A percentile compares a stretch with the other conserved stretches of the same genome.
phyloP scores from a whole-genome alignment of 225 moss, liverwort and hornwort species.

The Sphagnum tenellum region DNA sequence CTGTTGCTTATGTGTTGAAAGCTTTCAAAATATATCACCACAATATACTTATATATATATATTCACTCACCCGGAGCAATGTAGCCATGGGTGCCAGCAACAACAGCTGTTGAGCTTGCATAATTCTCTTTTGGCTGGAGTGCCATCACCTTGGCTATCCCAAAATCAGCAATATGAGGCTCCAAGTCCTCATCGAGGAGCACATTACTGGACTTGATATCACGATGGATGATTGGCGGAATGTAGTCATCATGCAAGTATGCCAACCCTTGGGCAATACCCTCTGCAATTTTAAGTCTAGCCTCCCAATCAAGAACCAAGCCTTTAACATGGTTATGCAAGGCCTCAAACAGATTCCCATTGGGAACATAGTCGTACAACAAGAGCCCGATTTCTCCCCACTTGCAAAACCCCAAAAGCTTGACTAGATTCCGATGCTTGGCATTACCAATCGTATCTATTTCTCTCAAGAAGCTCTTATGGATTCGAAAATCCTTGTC shows the following conservation, averaged over 20 bases:
- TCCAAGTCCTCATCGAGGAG: slow-evolving; percentile 16
- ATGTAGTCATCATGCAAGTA: slow-evolving; percentile 23
- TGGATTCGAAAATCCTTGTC: not conserved
- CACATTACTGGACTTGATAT: slow-evolving; percentile 28
- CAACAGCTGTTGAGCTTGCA: slow-evolving; percentile 1
- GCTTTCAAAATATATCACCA: too few species aligned
- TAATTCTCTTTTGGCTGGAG: not conserved
- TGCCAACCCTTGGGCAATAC: slow-evolving; percentile 16
- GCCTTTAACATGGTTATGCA: slow-evolving; percentile 2
- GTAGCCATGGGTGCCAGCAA: slow-evolving; percentile 9
- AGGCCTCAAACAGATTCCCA: slow-evolving; percentile 7
- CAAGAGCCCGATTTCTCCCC: slow-evolving; percentile 1
- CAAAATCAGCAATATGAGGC: slow-evolving; percentile 12
- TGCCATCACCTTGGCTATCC: slow-evolving; percentile 10
- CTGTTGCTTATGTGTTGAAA: too few species aligned
- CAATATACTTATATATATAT: not conserved
- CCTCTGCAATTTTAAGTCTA: slow-evolving; percentile 3
- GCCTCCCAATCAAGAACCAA: slow-evolving; percentile 12
- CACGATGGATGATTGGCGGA: slow-evolving; percentile 19
- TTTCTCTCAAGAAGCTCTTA: slow-evolving; percentile 6
- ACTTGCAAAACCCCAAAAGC: slow-evolving; percentile 11
- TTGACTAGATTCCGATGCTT: slow-evolving; percentile 11
- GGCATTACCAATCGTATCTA: slow-evolving; percentile 9
- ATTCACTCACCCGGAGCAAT: slow-evolving; percentile 12
- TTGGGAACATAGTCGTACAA: slow-evolving; percentile 10